Percentiles rank a stretch among this genome's conserved stretches.
These are phyloP conservation scores for Entrophospora sp. DNA, from an alignment of 192 early-diverging fungal genomes.

Conservation along the genomic window DNA sequence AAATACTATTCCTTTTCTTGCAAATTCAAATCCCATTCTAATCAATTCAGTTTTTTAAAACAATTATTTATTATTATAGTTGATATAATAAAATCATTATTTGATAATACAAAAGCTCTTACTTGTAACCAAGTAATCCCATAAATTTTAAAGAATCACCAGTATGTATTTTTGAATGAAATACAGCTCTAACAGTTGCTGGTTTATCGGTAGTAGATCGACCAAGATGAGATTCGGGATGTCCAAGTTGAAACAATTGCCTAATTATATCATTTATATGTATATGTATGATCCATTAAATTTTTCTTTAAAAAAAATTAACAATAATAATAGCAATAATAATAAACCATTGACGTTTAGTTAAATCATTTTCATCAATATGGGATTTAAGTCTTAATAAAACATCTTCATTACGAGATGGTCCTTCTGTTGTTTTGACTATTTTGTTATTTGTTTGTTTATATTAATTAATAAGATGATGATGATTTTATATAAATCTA, in stretches of 20 bases:
- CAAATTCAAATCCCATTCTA: constrained; percentile 60
- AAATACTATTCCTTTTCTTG: constrained; percentile 54
- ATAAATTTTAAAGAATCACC: constrained; percentile 64
- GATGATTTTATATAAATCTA: neutral
- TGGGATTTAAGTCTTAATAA: constrained; percentile 50
- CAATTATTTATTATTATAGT: neutral
- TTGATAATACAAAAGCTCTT: constrained; percentile 1
- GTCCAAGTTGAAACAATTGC: constrained; percentile 52
- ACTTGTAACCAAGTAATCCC: constrained; percentile 64
- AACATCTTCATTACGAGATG: constrained; percentile 65
- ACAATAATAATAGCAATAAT: neutral
- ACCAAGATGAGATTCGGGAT: too few relatives aligned
- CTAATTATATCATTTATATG: too few relatives aligned
- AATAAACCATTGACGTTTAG: constrained; percentile 30
- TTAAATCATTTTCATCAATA: constrained; percentile 34
- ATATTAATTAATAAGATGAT: constrained; percentile 2
- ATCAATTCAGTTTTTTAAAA: too few relatives aligned
- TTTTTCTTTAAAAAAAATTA: neutral
- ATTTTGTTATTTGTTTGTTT: constrained; percentile 12
- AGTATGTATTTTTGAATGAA: constrained; percentile 48
- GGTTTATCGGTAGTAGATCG: constrained; percentile 48
- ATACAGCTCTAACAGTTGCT: constrained; percentile 53
- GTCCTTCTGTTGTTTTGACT: constrained; percentile 62
- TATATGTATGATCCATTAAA: too few relatives aligned
- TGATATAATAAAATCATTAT: neutral